phyloP scores from a whole-genome alignment of 306 rosid species.

The Citrullus mucosospermus region DNA sequence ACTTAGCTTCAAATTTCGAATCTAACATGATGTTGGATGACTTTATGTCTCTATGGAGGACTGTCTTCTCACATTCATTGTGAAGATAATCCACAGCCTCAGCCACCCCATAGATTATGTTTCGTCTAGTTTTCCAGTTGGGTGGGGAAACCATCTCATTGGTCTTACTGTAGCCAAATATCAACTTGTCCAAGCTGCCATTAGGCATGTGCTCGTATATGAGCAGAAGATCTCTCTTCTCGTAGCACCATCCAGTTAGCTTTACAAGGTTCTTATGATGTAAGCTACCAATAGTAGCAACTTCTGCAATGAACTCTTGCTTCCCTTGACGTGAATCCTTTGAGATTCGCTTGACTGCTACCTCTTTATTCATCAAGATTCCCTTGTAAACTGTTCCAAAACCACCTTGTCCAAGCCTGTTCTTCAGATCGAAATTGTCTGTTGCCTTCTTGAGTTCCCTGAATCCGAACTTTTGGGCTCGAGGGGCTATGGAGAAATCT shows the following conservation, averaged over 20 bases:
- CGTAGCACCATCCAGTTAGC: slow-evolving; percentile 76
- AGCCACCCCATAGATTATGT: slow-evolving; percentile 46
- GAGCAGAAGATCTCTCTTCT: slow-evolving; percentile 47
- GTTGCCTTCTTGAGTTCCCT: slow-evolving; percentile 43
- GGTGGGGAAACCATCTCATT: not conserved
- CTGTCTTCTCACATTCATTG: slow-evolving; percentile 46
- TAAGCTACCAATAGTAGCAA: slow-evolving; percentile 66
- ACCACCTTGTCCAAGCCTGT: slow-evolving; percentile 71
- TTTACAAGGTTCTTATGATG: slow-evolving; percentile 63
- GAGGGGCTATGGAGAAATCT: slow-evolving; percentile 29
- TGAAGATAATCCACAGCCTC: slow-evolving; percentile 73
- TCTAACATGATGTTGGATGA: slow-evolving; percentile 71
- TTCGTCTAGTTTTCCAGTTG: slow-evolving; percentile 38
- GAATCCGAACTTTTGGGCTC: slow-evolving; percentile 32
- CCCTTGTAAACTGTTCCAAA: slow-evolving; percentile 77
- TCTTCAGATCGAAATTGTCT: slow-evolving; percentile 35
- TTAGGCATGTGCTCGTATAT: slow-evolving; percentile 73
- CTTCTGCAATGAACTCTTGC: slow-evolving; percentile 70
- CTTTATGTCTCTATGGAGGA: slow-evolving; percentile 67
- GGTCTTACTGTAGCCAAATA: slow-evolving; percentile 14
- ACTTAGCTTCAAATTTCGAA: slow-evolving; percentile 32
- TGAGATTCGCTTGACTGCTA: slow-evolving; percentile 60
- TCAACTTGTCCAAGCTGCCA: slow-evolving; percentile 56
- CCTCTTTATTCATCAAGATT: slow-evolving; percentile 23
- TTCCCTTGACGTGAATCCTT: slow-evolving; percentile 63